These are phyloP conservation scores for Nicotiana undulata DNA, from an alignment of 257 asterid genomes.

Conservation along the genomic window DNA sequence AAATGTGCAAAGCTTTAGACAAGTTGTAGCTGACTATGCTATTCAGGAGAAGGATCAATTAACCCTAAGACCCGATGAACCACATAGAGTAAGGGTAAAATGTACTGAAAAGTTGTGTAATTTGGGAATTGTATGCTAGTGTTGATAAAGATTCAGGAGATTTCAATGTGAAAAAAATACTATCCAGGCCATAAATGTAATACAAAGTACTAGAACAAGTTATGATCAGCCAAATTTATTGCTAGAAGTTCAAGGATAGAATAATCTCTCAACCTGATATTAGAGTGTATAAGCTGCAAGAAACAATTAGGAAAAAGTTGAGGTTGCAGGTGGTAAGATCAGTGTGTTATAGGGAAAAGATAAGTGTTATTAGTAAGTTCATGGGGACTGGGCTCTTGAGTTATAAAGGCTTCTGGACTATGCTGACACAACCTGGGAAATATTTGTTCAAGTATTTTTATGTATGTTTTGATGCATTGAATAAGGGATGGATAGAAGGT, in stretches of 20 bases:
- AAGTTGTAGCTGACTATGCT: background rate
- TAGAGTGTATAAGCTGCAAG: background rate
- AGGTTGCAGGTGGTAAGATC: background rate
- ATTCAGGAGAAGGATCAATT: background rate
- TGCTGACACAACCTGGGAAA: background rate
- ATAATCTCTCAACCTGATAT: too few species aligned
- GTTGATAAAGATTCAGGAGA: background rate
- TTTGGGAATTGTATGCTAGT: background rate
- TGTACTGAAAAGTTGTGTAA: background rate
- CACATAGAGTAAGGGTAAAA: background rate
- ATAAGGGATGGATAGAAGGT: background rate
- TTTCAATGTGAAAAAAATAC: too few species aligned
- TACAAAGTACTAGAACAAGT: too few species aligned
- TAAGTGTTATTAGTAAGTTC: background rate
- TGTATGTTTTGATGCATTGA: background rate
- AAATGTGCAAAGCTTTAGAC: too few species aligned
- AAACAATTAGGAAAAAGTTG: too few species aligned
- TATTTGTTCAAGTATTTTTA: background rate
- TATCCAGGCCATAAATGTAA: too few species aligned
- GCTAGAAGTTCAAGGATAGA: too few species aligned
- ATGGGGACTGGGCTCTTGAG: background rate
- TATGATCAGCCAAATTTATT: background rate
- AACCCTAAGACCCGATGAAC: background rate
- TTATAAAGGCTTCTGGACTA: too few species aligned
- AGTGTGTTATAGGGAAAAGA: background rate